phyloP scores from a whole-genome alignment of 345 rosid genomes.

The Lepidium aucheri region DNA sequence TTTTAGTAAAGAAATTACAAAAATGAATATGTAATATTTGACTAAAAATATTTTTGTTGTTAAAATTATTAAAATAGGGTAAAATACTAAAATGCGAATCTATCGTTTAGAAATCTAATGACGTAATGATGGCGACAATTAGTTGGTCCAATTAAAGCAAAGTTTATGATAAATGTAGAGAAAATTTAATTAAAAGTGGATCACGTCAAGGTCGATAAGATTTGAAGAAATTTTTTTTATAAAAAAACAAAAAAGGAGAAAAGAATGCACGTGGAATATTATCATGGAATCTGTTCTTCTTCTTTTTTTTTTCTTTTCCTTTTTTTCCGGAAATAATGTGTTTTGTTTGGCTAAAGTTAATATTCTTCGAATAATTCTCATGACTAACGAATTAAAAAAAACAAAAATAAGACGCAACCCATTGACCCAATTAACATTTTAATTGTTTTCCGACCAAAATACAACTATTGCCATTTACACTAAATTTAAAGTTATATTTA shows the following conservation, averaged over 20 bases:
- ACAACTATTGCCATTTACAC: not conserved
- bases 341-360: not conserved
- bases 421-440: not conserved
- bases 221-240: not conserved
- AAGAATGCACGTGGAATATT: slow-evolving; percentile 11
- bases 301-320: not conserved
- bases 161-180: not conserved
- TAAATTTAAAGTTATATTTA: too few relatives aligned
- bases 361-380: slow-evolving; percentile 2
- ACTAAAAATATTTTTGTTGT: too few relatives aligned
- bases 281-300: not conserved
- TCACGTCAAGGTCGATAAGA: slow-evolving; percentile 15
- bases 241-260: too few relatives aligned
- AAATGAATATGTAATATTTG: too few relatives aligned
- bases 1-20: too few relatives aligned
- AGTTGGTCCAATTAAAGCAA: not conserved
- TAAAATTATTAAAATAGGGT: too few relatives aligned
- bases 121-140: not conserved
- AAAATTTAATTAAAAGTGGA: not conserved
- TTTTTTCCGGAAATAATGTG: not conserved
- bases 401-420: not conserved
- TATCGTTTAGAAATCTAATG: too few relatives aligned
- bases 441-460: not conserved
- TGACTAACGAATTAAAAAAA: not conserved
- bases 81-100: too few relatives aligned